A percentile compares a stretch with the other conserved stretches of the same genome.
Evolutionary conservation across 2,329 filamentous ascomycete species (phyloP).

Genomic region (Capronia americana): DNA sequence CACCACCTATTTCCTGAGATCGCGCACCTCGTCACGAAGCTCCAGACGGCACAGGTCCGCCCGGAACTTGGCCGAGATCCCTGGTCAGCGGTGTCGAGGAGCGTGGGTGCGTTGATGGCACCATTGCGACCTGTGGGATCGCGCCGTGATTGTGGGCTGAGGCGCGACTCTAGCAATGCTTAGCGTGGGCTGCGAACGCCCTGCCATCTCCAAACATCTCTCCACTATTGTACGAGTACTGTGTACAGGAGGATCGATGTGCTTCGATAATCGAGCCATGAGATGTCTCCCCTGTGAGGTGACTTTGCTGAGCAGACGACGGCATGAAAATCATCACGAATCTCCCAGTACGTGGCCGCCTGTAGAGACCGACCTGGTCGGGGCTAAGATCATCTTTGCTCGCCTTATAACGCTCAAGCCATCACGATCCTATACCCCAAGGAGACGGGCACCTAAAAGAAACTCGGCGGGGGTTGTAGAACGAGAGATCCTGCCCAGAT

Average conservation of each 20-base stretch:
- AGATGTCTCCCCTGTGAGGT: neutral
- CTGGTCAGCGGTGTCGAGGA: neutral
- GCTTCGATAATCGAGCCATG: neutral
- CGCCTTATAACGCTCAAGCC: neutral
- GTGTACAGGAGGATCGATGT: too few species aligned
- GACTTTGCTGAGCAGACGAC: too few species aligned
- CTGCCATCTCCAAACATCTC: neutral
- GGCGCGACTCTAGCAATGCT: neutral
- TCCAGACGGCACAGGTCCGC: neutral
- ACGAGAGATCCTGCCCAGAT: neutral
- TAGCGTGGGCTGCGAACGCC: neutral
- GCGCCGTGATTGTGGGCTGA: slow-evolving; percentile 2
- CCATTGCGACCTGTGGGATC: neutral
- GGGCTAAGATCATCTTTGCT: neutral
- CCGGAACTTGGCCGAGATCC: neutral
- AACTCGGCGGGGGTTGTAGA: neutral
- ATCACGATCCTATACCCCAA: neutral
- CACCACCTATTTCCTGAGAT: neutral
- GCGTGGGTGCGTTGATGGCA: neutral
- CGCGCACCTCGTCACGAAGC: neutral
- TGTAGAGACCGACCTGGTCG: neutral
- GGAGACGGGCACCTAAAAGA: neutral
- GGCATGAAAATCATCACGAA: neutral
- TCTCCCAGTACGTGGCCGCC: neutral
- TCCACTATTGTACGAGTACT: too few species aligned